Evolutionary conservation across 495 filamentous ascomycete species (phyloP), one percentile per base, ranked within the genome.

Genomic region (Penicillium arizonense): DNA sequence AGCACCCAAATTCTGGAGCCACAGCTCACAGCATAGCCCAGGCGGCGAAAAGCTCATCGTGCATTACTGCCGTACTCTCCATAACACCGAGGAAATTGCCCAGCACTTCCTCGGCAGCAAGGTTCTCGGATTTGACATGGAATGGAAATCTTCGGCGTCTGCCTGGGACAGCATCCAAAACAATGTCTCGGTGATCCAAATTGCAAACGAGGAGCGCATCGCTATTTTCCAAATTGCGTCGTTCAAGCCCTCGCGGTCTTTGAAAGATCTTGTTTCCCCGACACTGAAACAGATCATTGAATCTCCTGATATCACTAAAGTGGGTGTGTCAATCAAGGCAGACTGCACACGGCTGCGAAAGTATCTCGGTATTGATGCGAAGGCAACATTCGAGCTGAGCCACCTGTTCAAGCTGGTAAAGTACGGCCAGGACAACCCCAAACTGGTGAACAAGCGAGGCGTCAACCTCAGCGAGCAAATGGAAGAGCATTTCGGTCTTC

Each of bases 111-210:
- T 85, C 35, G 51, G 82, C 11, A 82, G 92, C 58, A 75, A 82
- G 47, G 65, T 96, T 9, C 64, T 96, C 34, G 89, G 90, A 7
- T 90, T 96, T 55, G 91, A 96, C 62, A 77, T 96, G 58, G 91
- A 96, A 71, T 96, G 91, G 91, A 71, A 77, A 54, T 53, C 79
- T 16, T 68, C 80, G n/a, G 70, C 80, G 14, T 68, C 54, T 12
- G 64, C 58, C 43, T 57, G 53, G 47, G 62, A 76, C 39, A 76
- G 78, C 9, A 68, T 81, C 35, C 83, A 82, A 52, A 72, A 74
- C 36, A 90, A 93, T 53, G 78, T 93, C 3, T 88, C 86, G 0
- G 63, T 95, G 20, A 84, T 96, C 35, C 91, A 96, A 67, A 52
- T 96, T 16, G 91, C 91, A 7, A 89, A 84, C 52, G 78, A 86